Evolutionary conservation across 2,329 filamentous ascomycete species (phyloP).

Genomic region (Diaporthe vaccinii): DNA sequence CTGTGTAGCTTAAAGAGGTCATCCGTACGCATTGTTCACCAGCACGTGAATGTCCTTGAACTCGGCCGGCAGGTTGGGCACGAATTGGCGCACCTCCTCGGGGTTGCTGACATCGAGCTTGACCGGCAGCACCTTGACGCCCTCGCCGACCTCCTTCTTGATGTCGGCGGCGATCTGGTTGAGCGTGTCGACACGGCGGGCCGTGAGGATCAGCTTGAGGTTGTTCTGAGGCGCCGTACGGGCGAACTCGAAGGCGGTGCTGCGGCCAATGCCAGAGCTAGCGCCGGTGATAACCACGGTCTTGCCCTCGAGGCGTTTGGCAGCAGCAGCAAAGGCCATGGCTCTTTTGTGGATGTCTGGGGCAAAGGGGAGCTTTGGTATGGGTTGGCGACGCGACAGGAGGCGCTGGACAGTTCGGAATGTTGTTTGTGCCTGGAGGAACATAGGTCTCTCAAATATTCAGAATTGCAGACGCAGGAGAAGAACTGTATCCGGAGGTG

Average conservation of each 20-base stretch:
- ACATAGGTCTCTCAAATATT: slow-evolving; percentile 32
- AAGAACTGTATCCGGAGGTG: neutral
- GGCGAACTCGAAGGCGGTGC: slow-evolving; percentile 91
- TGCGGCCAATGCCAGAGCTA: slow-evolving; percentile 89
- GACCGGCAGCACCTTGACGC: slow-evolving; percentile 85
- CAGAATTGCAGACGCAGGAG: neutral
- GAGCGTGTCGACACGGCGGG: slow-evolving; percentile 84
- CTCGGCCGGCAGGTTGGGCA: slow-evolving; percentile 80
- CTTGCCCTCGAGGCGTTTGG: slow-evolving; percentile 91
- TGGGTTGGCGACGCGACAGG: slow-evolving; percentile 8
- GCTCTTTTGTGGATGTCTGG: slow-evolving; percentile 44
- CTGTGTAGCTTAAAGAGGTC: neutral
- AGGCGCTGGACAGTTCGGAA: slow-evolving; percentile 36
- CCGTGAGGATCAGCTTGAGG: slow-evolving; percentile 88
- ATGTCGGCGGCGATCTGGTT: slow-evolving; percentile 84
- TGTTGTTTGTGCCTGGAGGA: slow-evolving; percentile 28
- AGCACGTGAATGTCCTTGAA: slow-evolving; percentile 89
- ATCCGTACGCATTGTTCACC: slow-evolving; percentile 92
- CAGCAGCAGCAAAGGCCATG: slow-evolving; percentile 74
- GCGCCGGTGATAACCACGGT: slow-evolving; percentile 93
- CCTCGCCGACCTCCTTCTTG: slow-evolving; percentile 79
- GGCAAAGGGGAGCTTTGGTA: slow-evolving; percentile 1
- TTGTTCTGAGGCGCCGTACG: slow-evolving; percentile 82
- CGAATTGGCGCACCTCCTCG: slow-evolving; percentile 79
- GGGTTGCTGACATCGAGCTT: slow-evolving; percentile 90